These are phyloP conservation scores for Paramyrothecium sp. DNA, from an alignment of 2,329 filamentous ascomycete genomes.

Conservation along the genomic window DNA sequence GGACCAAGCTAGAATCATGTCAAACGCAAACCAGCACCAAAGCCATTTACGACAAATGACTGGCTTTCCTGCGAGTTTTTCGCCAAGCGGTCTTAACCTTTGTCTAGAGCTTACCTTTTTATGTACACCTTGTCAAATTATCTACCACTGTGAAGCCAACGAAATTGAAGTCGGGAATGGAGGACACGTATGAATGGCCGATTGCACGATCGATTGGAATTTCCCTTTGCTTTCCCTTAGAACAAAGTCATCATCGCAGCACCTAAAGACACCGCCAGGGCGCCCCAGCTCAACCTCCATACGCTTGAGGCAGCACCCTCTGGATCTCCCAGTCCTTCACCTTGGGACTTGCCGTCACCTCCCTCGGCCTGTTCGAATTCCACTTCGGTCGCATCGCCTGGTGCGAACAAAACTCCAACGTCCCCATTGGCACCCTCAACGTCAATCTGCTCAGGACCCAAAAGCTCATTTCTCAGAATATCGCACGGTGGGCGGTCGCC, in stretches of 20 bases:
- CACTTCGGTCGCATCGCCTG: constrained; percentile 47
- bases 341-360: neutral
- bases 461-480: constrained; percentile 48
- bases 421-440: constrained; percentile 35
- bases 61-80: too few relatives aligned
- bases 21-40: too few relatives aligned
- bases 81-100: too few relatives aligned
- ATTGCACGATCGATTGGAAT: too few relatives aligned
- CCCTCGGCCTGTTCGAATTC: constrained; percentile 16
- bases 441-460: constrained; percentile 44
- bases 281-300: neutral
- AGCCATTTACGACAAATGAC: too few relatives aligned
- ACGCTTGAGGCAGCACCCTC: neutral
- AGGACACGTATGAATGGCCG: too few relatives aligned
- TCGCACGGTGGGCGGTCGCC: constrained; percentile 47
- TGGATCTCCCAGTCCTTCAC: neutral
- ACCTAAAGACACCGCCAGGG: neutral
- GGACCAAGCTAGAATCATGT: too few relatives aligned
- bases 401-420: constrained; percentile 49
- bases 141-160: too few relatives aligned
- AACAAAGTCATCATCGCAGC: neutral
- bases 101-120: too few relatives aligned
- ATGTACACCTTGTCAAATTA: too few relatives aligned
- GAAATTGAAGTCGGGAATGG: too few relatives aligned
- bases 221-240: neutral